Conservation (phyloP, 202 grass and related monocot genomes). For the Bolboschoenoplectus hybrid region DNA sequence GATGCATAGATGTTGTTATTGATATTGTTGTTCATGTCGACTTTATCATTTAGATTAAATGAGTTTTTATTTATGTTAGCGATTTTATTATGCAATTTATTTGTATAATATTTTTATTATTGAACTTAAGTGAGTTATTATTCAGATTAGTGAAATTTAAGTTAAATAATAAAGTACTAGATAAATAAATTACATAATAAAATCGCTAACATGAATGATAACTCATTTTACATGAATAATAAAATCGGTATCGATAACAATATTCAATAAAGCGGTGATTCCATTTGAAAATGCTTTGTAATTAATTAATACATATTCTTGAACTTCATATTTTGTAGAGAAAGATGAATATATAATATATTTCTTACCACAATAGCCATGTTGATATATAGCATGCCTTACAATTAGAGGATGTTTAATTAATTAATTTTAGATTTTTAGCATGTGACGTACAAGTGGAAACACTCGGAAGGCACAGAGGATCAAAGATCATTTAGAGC, state of each 20-base stretch:
- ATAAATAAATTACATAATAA: too few species aligned
- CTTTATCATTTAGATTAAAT: too few species aligned
- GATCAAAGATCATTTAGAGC: not conserved
- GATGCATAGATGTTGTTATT: too few species aligned
- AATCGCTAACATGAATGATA: too few species aligned
- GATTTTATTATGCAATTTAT: not conserved
- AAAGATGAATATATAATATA: not conserved
- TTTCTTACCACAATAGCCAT: not conserved
- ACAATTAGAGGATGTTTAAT: not conserved
- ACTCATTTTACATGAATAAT: too few species aligned
- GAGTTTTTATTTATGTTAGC: too few species aligned
- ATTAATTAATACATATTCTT: not conserved
- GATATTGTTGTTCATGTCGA: too few species aligned
- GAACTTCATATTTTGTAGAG: not conserved
- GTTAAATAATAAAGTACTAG: too few species aligned
- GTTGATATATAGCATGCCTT: not conserved
- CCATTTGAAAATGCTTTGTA: not conserved
- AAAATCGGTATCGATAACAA: too few species aligned
- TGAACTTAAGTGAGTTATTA: not conserved
- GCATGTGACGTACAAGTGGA: not conserved
- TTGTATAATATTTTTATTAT: not conserved
- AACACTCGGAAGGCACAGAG: not conserved
- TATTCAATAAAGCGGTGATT: not conserved
- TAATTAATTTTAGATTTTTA: not conserved
- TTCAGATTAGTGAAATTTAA: too few species aligned